Percentiles rank a stretch among this genome's conserved stretches.
These are phyloP conservation scores for Fusarium austroafricanum DNA, from an alignment of 2,329 filamentous ascomycete genomes.

Conservation along the genomic window DNA sequence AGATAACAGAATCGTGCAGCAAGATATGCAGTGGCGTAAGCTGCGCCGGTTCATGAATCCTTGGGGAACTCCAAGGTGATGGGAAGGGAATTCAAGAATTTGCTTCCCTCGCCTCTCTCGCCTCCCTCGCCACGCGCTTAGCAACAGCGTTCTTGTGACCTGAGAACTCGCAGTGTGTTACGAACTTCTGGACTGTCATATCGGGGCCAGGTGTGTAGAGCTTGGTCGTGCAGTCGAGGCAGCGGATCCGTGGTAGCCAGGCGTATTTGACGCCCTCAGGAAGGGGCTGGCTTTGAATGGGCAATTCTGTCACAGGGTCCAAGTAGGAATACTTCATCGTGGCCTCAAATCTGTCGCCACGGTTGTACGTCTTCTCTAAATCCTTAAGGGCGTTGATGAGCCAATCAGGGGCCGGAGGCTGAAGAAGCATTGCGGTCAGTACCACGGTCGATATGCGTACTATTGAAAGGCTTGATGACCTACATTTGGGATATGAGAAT, in stretches of 20 bases:
- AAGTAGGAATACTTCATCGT: conserved; percentile 91
- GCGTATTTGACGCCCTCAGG: conserved; percentile 78
- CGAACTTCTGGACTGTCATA: conserved; percentile 88
- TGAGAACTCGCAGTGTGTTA: conserved; percentile 89
- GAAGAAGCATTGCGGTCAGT: conserved; percentile 36
- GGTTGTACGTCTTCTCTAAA: conserved; percentile 77
- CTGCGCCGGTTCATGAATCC: background rate
- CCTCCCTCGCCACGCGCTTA: conserved; percentile 46
- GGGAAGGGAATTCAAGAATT: conserved; percentile 10
- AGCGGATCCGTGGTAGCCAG: conserved; percentile 90
- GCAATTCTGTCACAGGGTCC: conserved; percentile 75
- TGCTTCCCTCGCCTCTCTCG: conserved; percentile 36
- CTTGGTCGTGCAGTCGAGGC: conserved; percentile 92
- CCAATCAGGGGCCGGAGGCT: conserved; percentile 92
- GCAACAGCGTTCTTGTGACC: conserved; percentile 78
- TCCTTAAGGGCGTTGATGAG: conserved; percentile 78
- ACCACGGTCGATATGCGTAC: conserved; percentile 10
- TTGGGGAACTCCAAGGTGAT: conserved; percentile 1
- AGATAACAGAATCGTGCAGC: background rate
- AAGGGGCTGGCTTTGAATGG: conserved; percentile 67
- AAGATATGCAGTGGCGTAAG: background rate
- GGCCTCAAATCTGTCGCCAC: conserved; percentile 83
- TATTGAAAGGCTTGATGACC: conserved; percentile 51
- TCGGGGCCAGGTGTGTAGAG: conserved; percentile 91
- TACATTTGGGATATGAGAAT: conserved; percentile 68